Evolutionary conservation across 768 basidiomycete genomes (phyloP).

Genomic region (Calocybe indica): DNA sequence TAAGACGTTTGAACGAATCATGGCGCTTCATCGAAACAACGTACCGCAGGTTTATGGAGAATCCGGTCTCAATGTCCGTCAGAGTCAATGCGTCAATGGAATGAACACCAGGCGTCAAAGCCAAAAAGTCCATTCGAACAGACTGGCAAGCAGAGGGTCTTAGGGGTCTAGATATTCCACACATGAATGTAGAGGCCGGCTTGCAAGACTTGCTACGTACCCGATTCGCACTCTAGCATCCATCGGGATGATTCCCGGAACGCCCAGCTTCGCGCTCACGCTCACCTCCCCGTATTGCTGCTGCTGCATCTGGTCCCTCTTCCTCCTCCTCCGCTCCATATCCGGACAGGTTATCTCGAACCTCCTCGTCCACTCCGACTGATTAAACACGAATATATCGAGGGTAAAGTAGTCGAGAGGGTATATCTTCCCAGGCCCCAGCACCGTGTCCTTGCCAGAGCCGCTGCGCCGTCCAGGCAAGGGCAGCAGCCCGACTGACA

Average conservation of each 20-base stretch:
- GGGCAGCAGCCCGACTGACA: slow-evolving; percentile 57
- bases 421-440: slow-evolving; percentile 48
- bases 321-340: slow-evolving; percentile 35
- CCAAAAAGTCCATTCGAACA: slow-evolving; percentile 81
- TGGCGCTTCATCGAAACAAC: slow-evolving; percentile 8
- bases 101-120: slow-evolving; percentile 75
- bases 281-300: slow-evolving; percentile 19
- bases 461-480: slow-evolving; percentile 14
- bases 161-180: slow-evolving; percentile 49
- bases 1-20: background rate
- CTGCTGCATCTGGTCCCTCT: slow-evolving; percentile 17
- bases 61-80: slow-evolving; percentile 70
- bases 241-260: slow-evolving; percentile 65
- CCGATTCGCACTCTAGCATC: slow-evolving; percentile 78
- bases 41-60: slow-evolving; percentile 69
- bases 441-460: slow-evolving; percentile 6
- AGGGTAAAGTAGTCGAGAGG: slow-evolving; percentile 73
- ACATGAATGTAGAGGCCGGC: background rate
- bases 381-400: slow-evolving; percentile 87
- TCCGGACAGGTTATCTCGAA: slow-evolving; percentile 74
- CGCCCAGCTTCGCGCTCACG: slow-evolving; percentile 30
- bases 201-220: slow-evolving; percentile 34
- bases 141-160: slow-evolving; percentile 81
- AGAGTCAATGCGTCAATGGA: slow-evolving; percentile 65
- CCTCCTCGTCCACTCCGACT: slow-evolving; percentile 65